Evolutionary conservation across 2,329 filamentous ascomycete genomes (phyloP).

Genomic region (Claviceps fusiformis): DNA sequence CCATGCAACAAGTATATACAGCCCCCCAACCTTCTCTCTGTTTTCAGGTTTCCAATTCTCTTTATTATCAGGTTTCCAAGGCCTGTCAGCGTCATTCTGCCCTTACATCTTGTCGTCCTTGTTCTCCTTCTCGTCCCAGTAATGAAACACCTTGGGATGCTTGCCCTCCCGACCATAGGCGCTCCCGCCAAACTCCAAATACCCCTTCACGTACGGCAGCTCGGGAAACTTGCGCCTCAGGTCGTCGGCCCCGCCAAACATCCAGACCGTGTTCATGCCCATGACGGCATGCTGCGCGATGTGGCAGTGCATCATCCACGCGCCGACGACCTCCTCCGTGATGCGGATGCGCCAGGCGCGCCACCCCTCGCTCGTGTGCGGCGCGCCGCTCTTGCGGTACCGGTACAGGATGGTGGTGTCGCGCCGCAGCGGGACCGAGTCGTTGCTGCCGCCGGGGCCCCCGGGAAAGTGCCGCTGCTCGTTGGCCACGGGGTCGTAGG

Average conservation of each 20-base stretch:
- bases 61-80: too few relatives aligned
- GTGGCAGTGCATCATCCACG: constrained; percentile 50
- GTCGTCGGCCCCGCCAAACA: constrained; percentile 13
- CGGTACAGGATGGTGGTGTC: constrained; percentile 43
- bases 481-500: constrained; percentile 1
- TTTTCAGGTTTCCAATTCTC: too few relatives aligned
- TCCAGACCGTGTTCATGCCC: constrained; percentile 19
- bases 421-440: constrained; percentile 19
- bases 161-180: constrained; percentile 22
- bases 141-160: neutral
- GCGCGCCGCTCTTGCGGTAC: constrained; percentile 27
- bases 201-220: constrained; percentile 23
- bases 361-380: constrained; percentile 36
- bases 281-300: constrained; percentile 44
- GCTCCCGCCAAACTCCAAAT: constrained; percentile 29
- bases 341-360: constrained; percentile 42
- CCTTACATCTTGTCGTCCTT: neutral
- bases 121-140: neutral
- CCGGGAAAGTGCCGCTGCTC: constrained; percentile 1
- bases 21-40: too few relatives aligned
- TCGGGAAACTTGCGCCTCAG: constrained; percentile 8
- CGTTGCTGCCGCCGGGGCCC: neutral
- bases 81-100: neutral
- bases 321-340: constrained; percentile 25
- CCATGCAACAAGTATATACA: too few relatives aligned